These are phyloP conservation scores for Phyllostachys edulis DNA, from an alignment of 176 grass and related monocot species.

Conservation along the genomic window DNA sequence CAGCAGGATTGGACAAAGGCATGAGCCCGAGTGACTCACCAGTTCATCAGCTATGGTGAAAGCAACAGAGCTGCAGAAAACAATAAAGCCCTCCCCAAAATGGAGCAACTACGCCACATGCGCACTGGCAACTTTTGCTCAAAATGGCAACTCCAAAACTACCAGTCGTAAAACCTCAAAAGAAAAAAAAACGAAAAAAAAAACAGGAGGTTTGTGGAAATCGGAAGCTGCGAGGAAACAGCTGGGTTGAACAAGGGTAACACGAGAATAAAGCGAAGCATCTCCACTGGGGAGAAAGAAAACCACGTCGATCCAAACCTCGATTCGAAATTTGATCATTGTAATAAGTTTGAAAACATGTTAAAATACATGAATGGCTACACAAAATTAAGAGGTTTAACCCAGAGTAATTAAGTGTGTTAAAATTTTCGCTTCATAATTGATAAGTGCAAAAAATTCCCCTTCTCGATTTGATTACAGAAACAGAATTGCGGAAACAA, in stretches of 20 bases:
- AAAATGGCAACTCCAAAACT: background rate
- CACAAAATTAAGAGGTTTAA: background rate
- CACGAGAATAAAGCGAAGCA: background rate
- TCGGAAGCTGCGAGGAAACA: background rate
- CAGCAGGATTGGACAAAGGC: background rate
- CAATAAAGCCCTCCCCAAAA: background rate
- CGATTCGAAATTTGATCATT: background rate
- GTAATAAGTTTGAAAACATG: background rate
- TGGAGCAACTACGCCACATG: slow-evolving; percentile 4
- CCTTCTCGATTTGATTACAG: background rate
- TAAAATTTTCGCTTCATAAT: background rate
- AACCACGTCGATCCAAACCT: too few species aligned
- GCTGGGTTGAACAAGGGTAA: too few species aligned
- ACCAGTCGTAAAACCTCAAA: background rate
- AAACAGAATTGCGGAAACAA: background rate
- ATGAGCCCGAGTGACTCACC: background rate
- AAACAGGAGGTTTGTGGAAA: background rate
- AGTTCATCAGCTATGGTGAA: background rate
- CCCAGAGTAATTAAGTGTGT: too few species aligned
- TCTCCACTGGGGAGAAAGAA: background rate
- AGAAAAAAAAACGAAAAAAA: background rate
- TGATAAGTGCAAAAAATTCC: background rate
- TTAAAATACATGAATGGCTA: background rate
- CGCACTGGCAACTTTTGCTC: background rate
- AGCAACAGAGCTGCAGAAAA: background rate